Conservation (phyloP, 495 filamentous ascomycete species). For the Aspergillus steynii region DNA sequence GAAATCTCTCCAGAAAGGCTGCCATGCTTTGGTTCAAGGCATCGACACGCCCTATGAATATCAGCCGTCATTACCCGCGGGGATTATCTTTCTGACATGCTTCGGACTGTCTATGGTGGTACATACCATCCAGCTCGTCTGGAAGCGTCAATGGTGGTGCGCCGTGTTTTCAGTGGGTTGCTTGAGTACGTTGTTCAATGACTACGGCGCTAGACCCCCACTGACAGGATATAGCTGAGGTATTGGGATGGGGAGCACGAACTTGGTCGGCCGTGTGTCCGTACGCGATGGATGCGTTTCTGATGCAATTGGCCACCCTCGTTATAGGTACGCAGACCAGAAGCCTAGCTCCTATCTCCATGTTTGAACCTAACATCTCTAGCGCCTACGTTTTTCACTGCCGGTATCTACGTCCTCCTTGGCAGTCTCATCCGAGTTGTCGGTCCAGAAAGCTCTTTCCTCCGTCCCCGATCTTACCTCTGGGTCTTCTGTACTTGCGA, state of each 20-base stretch:
- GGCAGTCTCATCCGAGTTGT: slow-evolving; percentile 55
- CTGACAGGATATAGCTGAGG: slow-evolving; percentile 39
- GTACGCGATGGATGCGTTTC: slow-evolving; percentile 54
- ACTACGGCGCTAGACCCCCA: slow-evolving; percentile 3
- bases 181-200: slow-evolving; percentile 33
- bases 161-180: slow-evolving; percentile 47
- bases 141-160: slow-evolving; percentile 57
- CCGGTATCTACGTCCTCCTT: slow-evolving; percentile 62
- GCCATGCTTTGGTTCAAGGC: slow-evolving; percentile 33
- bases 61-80: slow-evolving; percentile 51
- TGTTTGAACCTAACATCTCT: slow-evolving; percentile 7
- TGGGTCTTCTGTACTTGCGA: slow-evolving; percentile 62
- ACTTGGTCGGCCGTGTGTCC: slow-evolving; percentile 57
- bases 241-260: slow-evolving; percentile 61
- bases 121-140: slow-evolving; percentile 50
- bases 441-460: slow-evolving; percentile 52
- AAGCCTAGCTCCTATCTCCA: neutral
- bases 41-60: slow-evolving; percentile 53
- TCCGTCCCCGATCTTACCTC: slow-evolving; percentile 54
- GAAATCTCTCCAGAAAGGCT: slow-evolving; percentile 14
- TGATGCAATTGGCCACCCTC: slow-evolving; percentile 64
- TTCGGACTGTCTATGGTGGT: slow-evolving; percentile 53
- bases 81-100: slow-evolving; percentile 53
- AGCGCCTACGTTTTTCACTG: slow-evolving; percentile 63
- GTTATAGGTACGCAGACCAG: slow-evolving; percentile 53